A percentile compares a stretch with the other conserved stretches of the same genome.
Evolutionary conservation across 2,329 filamentous ascomycete genomes (phyloP).

Genomic region (Phialophora tarda): DNA sequence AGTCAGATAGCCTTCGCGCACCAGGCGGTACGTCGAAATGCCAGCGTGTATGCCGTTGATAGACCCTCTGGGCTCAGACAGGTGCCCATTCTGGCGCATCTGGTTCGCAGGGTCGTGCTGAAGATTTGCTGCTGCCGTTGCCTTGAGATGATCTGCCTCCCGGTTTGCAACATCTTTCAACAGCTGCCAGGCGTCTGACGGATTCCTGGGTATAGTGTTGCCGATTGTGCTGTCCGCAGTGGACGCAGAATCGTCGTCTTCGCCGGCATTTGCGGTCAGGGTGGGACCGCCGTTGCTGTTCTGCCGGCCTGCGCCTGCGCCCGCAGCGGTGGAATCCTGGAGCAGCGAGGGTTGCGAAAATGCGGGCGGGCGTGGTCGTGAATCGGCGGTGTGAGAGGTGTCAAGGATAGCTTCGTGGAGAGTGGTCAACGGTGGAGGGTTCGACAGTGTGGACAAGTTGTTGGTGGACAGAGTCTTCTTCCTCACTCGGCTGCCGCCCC

Average conservation of each 20-base stretch:
- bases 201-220: slow-evolving; percentile 51
- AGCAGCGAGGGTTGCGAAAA: slow-evolving; percentile 27
- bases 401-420: slow-evolving; percentile 9
- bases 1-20: slow-evolving; percentile 54
- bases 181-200: slow-evolving; percentile 57
- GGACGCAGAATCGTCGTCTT: slow-evolving; percentile 50
- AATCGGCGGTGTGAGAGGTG: slow-evolving; percentile 7
- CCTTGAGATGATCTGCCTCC: slow-evolving; percentile 37
- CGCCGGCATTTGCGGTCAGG: slow-evolving; percentile 7
- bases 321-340: slow-evolving; percentile 12
- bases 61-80: slow-evolving; percentile 32
- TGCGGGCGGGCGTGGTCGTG: slow-evolving; percentile 24
- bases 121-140: slow-evolving; percentile 35
- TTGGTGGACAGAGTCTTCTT: slow-evolving; percentile 51
- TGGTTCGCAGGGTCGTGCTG: slow-evolving; percentile 39
- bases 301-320: not conserved
- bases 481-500: slow-evolving; percentile 63
- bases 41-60: slow-evolving; percentile 44
- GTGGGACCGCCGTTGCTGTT: slow-evolving; percentile 6
- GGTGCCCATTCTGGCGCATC: slow-evolving; percentile 34
- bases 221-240: slow-evolving; percentile 47
- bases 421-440: slow-evolving; percentile 24
- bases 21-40: slow-evolving; percentile 51
- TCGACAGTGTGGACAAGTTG: slow-evolving; percentile 21
- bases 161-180: slow-evolving; percentile 53